Evolutionary conservation across 176 grass and related monocot species (phyloP).

Genomic region (Oryza longistaminata): DNA sequence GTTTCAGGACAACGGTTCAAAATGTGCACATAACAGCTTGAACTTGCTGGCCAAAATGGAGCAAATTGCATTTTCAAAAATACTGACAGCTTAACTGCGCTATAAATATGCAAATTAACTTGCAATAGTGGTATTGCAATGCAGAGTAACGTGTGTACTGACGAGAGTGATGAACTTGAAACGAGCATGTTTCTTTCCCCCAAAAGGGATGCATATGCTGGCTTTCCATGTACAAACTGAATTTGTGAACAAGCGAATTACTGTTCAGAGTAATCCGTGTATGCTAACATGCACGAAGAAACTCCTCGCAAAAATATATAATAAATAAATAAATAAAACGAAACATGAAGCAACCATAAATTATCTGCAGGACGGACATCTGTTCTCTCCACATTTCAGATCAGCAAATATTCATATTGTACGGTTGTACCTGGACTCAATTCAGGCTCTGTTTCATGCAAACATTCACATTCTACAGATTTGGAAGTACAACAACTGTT

Average conservation of each 20-base stretch:
- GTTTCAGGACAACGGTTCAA: background rate
- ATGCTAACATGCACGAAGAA: too few relatives aligned
- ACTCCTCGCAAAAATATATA: too few relatives aligned
- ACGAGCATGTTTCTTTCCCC: background rate
- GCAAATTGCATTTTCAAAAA: background rate
- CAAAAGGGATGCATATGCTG: too few relatives aligned
- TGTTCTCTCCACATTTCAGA: background rate
- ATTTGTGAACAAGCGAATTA: background rate
- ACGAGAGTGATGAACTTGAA: background rate
- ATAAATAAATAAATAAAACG: background rate
- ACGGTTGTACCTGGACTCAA: background rate
- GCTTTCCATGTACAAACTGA: background rate
- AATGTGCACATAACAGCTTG: background rate
- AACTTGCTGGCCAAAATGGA: slow-evolving; percentile 25
- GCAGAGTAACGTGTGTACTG: background rate
- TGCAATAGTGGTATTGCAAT: too few relatives aligned
- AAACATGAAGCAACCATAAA: background rate
- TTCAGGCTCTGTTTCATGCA: too few relatives aligned
- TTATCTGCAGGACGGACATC: background rate
- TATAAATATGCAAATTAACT: background rate
- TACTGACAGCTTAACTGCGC: background rate
- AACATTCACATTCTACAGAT: too few relatives aligned
- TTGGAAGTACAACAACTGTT: too few relatives aligned
- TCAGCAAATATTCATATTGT: too few relatives aligned
- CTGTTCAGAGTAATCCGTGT: too few relatives aligned